Conservation (phyloP, 108 stramenopile species). For the Nitzschia sp. region DNA sequence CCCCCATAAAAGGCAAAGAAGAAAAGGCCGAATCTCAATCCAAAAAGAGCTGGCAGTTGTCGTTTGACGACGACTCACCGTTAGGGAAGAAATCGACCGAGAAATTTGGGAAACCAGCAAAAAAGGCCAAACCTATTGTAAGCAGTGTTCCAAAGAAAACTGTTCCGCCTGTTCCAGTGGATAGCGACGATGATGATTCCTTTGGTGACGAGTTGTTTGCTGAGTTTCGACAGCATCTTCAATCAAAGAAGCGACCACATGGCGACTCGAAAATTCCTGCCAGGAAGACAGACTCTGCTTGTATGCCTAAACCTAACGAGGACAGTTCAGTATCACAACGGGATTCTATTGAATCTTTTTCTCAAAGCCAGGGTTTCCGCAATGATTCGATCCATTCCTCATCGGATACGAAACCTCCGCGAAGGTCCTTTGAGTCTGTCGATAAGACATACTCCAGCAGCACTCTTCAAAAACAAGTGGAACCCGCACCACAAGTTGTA, state of each 20-base stretch:
- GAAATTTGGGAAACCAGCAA: not conserved
- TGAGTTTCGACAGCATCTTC: not conserved
- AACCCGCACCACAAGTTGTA: not conserved
- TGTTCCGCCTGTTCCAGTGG: not conserved
- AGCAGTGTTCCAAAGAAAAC: not conserved
- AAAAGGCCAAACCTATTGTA: not conserved
- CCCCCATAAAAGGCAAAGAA: not conserved
- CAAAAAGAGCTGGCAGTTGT: not conserved
- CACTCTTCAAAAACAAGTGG: not conserved
- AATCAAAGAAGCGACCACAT: not conserved
- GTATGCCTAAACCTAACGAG: not conserved
- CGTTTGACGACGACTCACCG: too few species aligned
- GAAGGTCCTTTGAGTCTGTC: too few species aligned
- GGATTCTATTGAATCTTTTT: not conserved
- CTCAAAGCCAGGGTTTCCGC: too few species aligned
- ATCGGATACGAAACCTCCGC: too few species aligned
- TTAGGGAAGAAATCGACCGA: too few species aligned
- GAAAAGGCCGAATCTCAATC: not conserved
- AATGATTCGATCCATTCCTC: too few species aligned
- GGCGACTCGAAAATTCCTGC: not conserved
- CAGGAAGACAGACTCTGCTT: not conserved
- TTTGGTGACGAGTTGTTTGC: conserved; percentile 1
- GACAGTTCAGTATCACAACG: not conserved
- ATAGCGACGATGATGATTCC: not conserved
- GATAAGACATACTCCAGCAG: too few species aligned